Evolutionary conservation across 805 yeast genomes (phyloP).

Genomic region (Danielia reshetovae): DNA sequence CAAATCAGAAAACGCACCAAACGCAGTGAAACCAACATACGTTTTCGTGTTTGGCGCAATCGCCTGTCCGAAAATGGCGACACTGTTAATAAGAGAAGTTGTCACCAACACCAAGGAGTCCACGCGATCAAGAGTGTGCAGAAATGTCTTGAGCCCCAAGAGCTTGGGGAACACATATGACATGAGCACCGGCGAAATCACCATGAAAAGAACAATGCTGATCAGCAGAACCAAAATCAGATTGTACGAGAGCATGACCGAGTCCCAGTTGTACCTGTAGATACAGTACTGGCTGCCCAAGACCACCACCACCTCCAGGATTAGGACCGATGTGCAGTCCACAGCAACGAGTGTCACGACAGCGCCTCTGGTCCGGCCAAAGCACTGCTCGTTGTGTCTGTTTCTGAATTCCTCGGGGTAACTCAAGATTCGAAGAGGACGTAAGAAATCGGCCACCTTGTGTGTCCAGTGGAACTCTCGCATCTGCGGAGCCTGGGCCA

Average conservation of each 20-base stretch:
- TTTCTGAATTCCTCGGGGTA: constrained; percentile 1
- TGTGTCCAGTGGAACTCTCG: neutral
- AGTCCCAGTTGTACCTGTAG: constrained; percentile 3
- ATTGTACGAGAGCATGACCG: neutral
- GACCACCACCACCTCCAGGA: no score
- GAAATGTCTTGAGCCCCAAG: neutral
- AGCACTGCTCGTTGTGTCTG: neutral
- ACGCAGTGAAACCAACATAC: neutral
- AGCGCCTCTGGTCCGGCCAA: neutral
- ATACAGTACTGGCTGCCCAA: constrained; percentile 1
- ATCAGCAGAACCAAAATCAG: neutral
- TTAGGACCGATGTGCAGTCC: neutral
- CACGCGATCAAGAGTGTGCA: neutral
- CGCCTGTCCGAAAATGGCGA: neutral
- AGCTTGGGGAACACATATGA: neutral
- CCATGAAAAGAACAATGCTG: neutral
- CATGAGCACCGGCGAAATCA: neutral
- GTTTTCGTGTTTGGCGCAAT: neutral
- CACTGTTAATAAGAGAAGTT: neutral
- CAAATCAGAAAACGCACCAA: neutral
- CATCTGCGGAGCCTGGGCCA: neutral
- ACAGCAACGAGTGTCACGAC: neutral
- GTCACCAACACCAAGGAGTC: neutral
- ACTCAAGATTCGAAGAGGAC: constrained; percentile 1
- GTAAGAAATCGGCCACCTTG: neutral